Evolutionary conservation across 1,139 yeast species (phyloP), one percentile per base, ranked within the genome.

Genomic region (Taphrina communis): DNA sequence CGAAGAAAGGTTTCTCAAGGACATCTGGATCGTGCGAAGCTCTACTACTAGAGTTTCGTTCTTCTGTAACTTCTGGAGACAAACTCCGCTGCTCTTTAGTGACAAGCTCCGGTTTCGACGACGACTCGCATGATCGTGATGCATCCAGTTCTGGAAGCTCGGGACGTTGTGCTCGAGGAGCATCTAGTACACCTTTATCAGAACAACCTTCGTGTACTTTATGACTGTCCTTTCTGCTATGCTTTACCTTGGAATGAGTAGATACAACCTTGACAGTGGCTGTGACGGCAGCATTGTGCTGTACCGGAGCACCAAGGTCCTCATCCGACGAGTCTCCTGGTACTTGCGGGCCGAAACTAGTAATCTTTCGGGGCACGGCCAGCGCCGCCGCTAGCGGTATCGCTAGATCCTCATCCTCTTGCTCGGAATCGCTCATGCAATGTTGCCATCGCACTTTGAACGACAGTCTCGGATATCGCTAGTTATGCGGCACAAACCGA

Each of bases 391-490:
- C 21, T 2, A 19, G 3, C 17, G 48, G 60, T 39, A 25, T 36
- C 7, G 60, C 39, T 6, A 56, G 36, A 41, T 56, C 60, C 50
- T 56, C 60, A 41, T 56, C 60, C 38, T 56, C 60, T 31, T 19
- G 17, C 50, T 56, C 60, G 11, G 60, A 56, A 14, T 19, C 36
- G 42, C 57, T 53, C 42, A 38, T 53, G 7, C 17, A 5, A 11
- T 4, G 17, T 9, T 46, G 11, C 52, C 52, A 46, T 46, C 11
- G 21, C n/a, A 17, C 19, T 11, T 21, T 17, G 52, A 2, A n/a
- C 31, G 31, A 25, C 4, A 4, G 2, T 25, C 31, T 2, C 2
- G 31, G 31, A 17, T 17, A 17, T 25, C 31, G 31, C 2, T 4
- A 25, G 1, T 4, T 4, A 25, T 25, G 4, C 31, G 2, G 31